Percentiles rank a stretch among this genome's conserved stretches.
Evolutionary conservation across 345 rosid genomes (phyloP).

Genomic region (Brassica carinata): DNA sequence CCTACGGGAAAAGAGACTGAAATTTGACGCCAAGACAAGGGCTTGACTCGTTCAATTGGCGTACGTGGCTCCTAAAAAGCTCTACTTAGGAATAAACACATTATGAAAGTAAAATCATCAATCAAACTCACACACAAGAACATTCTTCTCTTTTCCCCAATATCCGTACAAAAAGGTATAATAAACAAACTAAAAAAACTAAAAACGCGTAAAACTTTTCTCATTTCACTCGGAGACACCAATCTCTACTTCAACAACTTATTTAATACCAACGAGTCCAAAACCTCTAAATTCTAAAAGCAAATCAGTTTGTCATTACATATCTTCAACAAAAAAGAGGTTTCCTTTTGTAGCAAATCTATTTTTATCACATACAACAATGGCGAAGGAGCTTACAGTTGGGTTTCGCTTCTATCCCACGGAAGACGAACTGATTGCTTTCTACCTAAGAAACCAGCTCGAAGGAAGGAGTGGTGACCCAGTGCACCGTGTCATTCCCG

Average conservation of each 20-base stretch:
- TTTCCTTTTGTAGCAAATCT: neutral
- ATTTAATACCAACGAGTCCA: slow-evolving; percentile 26
- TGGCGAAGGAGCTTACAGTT: slow-evolving; percentile 41
- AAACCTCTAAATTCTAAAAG: neutral
- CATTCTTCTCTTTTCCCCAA: slow-evolving; percentile 13
- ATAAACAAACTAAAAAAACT: neutral
- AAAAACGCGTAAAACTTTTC: slow-evolving; percentile 42
- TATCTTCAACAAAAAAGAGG: neutral
- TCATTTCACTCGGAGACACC: slow-evolving; percentile 62
- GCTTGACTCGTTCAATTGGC: slow-evolving; percentile 35
- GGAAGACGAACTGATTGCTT: slow-evolving; percentile 81
- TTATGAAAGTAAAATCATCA: neutral
- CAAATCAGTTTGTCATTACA: neutral
- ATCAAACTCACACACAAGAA: neutral
- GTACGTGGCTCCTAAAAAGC: slow-evolving; percentile 31
- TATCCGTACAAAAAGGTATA: slow-evolving; percentile 4
- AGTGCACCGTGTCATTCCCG: slow-evolving; percentile 63
- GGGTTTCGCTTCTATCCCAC: slow-evolving; percentile 94
- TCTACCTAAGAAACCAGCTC: slow-evolving; percentile 79
- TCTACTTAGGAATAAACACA: slow-evolving; percentile 10
- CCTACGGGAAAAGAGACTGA: slow-evolving; percentile 9
- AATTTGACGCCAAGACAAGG: slow-evolving; percentile 28
- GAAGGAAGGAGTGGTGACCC: slow-evolving; percentile 51
- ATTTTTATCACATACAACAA: neutral
- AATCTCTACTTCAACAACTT: slow-evolving; percentile 24